Percentiles rank a stretch among this genome's conserved stretches.
Conservation (phyloP, 139 green algal genomes). For the Spirogloea muscicola region DNA sequence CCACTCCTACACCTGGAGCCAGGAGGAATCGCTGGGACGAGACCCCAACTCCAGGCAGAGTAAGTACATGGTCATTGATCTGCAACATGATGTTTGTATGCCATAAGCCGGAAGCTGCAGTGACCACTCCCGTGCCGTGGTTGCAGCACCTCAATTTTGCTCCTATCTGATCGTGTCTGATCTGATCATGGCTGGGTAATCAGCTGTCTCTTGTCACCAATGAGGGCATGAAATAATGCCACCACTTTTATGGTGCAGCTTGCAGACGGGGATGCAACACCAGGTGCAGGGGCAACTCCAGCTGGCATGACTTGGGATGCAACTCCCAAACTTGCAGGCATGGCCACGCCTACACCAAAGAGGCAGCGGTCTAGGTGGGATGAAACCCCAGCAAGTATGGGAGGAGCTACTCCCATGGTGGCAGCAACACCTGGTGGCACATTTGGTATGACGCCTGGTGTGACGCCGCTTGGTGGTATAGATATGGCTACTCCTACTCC, state of each 20-base stretch:
- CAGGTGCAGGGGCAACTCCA: conserved; percentile 39
- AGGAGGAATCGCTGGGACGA: conserved; percentile 53
- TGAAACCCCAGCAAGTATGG: conserved; percentile 65
- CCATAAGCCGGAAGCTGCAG: too few species aligned
- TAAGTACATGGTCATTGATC: too few species aligned
- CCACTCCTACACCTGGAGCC: conserved; percentile 49
- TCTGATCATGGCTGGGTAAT: too few species aligned
- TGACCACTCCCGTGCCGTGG: too few species aligned
- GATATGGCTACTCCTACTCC: conserved; percentile 68
- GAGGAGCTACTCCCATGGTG: conserved; percentile 64
- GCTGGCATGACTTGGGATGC: conserved; percentile 48
- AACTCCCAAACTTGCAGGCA: conserved; percentile 28
- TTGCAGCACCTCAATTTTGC: too few species aligned
- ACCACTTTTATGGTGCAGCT: too few species aligned
- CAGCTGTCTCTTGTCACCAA: too few species aligned
- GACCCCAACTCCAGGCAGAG: conserved; percentile 40
- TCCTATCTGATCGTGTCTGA: too few species aligned
- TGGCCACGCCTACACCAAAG: conserved; percentile 46
- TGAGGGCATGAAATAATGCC: too few species aligned
- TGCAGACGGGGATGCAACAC: conserved; percentile 31
- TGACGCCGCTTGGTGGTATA: conserved; percentile 50
- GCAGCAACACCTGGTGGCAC: conserved; percentile 38
- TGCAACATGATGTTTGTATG: too few species aligned
- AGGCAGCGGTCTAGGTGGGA: conserved; percentile 72
- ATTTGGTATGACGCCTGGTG: conserved; percentile 17